These are phyloP conservation scores for Saitoella complicata DNA, from an alignment of 805 yeast genomes.

Conservation along the genomic window DNA sequence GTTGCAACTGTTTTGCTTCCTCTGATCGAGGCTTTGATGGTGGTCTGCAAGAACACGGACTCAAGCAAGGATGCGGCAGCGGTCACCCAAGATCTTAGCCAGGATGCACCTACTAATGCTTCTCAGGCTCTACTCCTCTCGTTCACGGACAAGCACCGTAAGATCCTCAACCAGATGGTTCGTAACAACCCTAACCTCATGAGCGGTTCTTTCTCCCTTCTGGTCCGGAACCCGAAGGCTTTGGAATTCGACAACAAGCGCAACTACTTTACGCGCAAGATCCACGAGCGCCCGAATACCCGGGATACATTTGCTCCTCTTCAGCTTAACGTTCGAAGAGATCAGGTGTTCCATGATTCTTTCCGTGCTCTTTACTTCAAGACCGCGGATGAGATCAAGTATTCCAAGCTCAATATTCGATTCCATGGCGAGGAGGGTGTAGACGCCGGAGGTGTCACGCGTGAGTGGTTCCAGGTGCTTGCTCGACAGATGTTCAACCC, in stretches of 20 bases:
- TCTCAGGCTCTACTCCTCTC: conserved; percentile 49
- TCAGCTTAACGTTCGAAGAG: conserved; percentile 59
- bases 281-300: conserved; percentile 33
- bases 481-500: conserved; percentile 93
- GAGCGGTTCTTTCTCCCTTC: conserved; percentile 88
- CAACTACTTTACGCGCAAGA: conserved; percentile 60
- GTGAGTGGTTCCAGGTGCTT: conserved; percentile 94
- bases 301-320: conserved; percentile 28
- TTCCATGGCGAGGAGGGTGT: conserved; percentile 91
- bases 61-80: conserved; percentile 2
- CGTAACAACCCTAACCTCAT: conserved; percentile 77
- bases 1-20: conserved; percentile 74
- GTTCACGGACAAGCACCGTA: conserved; percentile 78
- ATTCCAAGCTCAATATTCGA: conserved; percentile 57
- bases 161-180: conserved; percentile 79
- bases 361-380: conserved; percentile 70
- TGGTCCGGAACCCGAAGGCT: conserved; percentile 75
- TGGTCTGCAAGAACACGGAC: conserved; percentile 58
- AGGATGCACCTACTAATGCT: conserved; percentile 27
- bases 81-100: conserved; percentile 9
- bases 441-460: conserved; percentile 94
- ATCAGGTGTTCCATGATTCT: conserved; percentile 82
- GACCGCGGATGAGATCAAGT: conserved; percentile 52
- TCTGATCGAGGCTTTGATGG: conserved; percentile 81
- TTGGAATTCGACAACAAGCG: conserved; percentile 90